Conservation (phyloP, 805 yeast species). For the Aciculoconidium aculeatum region DNA sequence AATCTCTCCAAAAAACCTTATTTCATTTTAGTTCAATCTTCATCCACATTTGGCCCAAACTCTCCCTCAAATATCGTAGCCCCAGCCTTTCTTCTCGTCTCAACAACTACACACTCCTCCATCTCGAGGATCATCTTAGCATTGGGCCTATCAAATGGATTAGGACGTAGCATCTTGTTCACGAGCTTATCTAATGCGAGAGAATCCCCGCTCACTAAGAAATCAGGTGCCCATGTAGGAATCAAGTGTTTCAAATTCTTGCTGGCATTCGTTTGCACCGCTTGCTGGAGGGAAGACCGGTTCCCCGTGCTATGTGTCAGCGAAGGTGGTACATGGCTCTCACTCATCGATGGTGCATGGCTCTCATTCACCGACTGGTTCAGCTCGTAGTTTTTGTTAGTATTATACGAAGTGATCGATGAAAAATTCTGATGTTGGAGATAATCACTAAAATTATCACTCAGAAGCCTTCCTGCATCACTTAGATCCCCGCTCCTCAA, state of each 20-base stretch:
- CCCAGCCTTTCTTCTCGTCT: conserved; percentile 77
- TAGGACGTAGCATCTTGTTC: conserved; percentile 83
- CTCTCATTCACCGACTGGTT: conserved; percentile 7
- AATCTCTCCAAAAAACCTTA: conserved; percentile 1
- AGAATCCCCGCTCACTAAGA: conserved; percentile 53
- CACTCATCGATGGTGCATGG: too few species aligned
- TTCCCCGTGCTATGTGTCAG: too few species aligned
- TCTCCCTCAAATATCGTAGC: conserved; percentile 96
- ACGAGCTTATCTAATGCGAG: conserved; percentile 71
- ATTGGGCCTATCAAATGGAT: conserved; percentile 74
- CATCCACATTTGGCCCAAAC: conserved; percentile 60
- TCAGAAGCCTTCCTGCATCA: conserved; percentile 83
- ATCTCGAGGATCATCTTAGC: conserved; percentile 64
- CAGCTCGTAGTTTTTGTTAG: conserved; percentile 6
- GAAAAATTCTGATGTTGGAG: conserved; percentile 33
- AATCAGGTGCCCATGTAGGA: conserved; percentile 87
- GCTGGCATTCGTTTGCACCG: too few species aligned
- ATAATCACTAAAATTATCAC: conserved; percentile 40
- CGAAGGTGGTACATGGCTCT: too few species aligned
- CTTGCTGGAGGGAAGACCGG: too few species aligned
- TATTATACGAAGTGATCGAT: conserved; percentile 22
- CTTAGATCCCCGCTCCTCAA: conserved; percentile 90
- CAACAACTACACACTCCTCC: conserved; percentile 73
- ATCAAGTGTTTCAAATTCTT: conserved; percentile 28
- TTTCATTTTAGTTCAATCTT: conserved; percentile 1